A percentile compares a stretch with the other conserved stretches of the same genome.
Conservation (phyloP, 208 protist genomes). For the Strigomonas culicis region DNA sequence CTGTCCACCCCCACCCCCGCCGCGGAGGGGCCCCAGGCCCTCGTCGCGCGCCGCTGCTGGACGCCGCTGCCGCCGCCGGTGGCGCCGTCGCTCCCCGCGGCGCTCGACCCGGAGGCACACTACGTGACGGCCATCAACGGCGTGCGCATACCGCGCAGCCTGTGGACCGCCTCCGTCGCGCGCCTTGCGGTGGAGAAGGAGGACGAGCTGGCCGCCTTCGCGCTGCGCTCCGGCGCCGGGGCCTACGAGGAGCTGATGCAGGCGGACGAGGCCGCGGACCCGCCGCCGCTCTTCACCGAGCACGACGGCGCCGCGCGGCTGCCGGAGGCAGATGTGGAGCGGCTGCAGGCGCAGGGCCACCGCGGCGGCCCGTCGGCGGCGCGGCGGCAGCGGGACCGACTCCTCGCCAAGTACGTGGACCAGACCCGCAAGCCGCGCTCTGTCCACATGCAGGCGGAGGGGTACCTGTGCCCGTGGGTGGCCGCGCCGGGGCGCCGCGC, state of each 20-base stretch:
- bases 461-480: slow-evolving; percentile 89
- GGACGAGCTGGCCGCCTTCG: slow-evolving; percentile 69
- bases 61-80: background rate
- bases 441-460: slow-evolving; percentile 81
- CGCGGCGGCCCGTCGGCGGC: slow-evolving; percentile 33
- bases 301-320: slow-evolving; percentile 20
- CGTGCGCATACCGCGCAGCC: slow-evolving; percentile 66
- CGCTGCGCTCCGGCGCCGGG: slow-evolving; percentile 47
- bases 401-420: slow-evolving; percentile 77
- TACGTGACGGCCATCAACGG: slow-evolving; percentile 75
- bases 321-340: slow-evolving; percentile 29
- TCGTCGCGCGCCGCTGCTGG: background rate
- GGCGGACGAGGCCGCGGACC: slow-evolving; percentile 18
- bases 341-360: slow-evolving; percentile 17
- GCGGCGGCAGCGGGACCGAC: slow-evolving; percentile 28
- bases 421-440: slow-evolving; percentile 64
- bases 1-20: background rate
- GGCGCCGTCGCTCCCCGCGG: slow-evolving; percentile 20
- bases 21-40: too few species aligned
- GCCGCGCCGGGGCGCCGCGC: slow-evolving; percentile 23
- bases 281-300: slow-evolving; percentile 38
- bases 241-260: slow-evolving; percentile 69
- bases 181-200: slow-evolving; percentile 51
- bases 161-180: slow-evolving; percentile 61
- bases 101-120: slow-evolving; percentile 36